Conservation (phyloP, 495 filamentous ascomycete genomes). For the Peziza echinospora region DNA sequence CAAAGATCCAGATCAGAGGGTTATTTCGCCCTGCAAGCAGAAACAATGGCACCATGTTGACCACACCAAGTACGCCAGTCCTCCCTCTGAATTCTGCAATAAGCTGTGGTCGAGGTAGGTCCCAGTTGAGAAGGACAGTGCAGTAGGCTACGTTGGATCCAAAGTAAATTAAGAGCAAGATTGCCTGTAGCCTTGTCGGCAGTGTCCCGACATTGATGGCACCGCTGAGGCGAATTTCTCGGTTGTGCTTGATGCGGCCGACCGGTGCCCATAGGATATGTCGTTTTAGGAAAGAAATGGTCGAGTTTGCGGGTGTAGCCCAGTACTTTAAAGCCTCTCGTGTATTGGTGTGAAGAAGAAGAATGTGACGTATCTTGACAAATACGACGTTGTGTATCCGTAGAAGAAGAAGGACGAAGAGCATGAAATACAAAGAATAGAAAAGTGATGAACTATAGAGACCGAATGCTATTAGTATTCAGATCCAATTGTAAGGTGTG, state of each 20-base stretch:
- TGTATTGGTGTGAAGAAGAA: slow-evolving; percentile 1
- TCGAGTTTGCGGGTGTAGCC: slow-evolving; percentile 7
- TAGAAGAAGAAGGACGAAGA: neutral
- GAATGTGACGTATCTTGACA: slow-evolving; percentile 8
- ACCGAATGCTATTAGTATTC: slow-evolving; percentile 8
- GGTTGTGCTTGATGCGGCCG: slow-evolving; percentile 61
- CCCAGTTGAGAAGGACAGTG: slow-evolving; percentile 36
- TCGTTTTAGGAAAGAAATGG: slow-evolving; percentile 45
- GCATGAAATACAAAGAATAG: neutral
- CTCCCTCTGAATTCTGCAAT: slow-evolving; percentile 46
- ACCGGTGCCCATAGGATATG: slow-evolving; percentile 70
- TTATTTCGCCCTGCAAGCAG: slow-evolving; percentile 49
- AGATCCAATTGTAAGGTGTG: slow-evolving; percentile 12
- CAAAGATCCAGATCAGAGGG: slow-evolving; percentile 31
- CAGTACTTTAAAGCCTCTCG: slow-evolving; percentile 7
- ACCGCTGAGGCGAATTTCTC: slow-evolving; percentile 56
- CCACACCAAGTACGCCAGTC: slow-evolving; percentile 49
- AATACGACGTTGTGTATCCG: neutral
- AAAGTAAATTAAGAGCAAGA: slow-evolving; percentile 45
- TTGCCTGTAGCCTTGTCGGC: slow-evolving; percentile 59
- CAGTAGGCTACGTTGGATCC: slow-evolving; percentile 43
- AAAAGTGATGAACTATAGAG: slow-evolving; percentile 11
- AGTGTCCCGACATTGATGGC: slow-evolving; percentile 67
- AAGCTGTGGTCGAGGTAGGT: slow-evolving; percentile 25
- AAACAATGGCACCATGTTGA: slow-evolving; percentile 61